A percentile compares a stretch with the other conserved stretches of the same genome.
Evolutionary conservation across 176 grass and related monocot genomes (phyloP).

Genomic region (Cenchrus fungigraminus): DNA sequence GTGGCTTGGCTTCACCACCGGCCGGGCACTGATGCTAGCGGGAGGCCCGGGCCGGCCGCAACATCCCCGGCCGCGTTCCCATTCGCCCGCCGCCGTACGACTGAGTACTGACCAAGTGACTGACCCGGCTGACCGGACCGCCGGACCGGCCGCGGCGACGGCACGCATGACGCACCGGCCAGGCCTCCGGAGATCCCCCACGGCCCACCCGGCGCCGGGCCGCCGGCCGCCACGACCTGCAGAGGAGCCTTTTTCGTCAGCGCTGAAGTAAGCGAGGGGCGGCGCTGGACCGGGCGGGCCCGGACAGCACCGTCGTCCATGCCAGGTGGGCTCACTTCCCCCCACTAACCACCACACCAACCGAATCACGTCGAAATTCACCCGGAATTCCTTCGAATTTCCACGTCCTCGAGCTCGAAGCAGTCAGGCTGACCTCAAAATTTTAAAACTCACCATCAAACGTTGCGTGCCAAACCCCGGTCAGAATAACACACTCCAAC

Average conservation of each 20-base stretch:
- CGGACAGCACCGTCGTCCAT: background rate
- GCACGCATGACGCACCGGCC: background rate
- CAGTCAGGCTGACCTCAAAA: too few relatives aligned
- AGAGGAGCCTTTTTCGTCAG: background rate
- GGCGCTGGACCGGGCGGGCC: background rate
- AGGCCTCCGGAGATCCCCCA: too few relatives aligned
- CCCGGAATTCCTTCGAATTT: background rate
- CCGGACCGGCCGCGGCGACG: background rate
- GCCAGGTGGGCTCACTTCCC: background rate
- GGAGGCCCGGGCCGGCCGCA: background rate
- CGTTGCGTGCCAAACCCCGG: too few relatives aligned
- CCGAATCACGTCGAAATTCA: background rate
- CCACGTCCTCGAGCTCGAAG: too few relatives aligned
- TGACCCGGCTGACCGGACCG: background rate
- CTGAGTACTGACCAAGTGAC: too few relatives aligned
- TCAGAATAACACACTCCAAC: too few relatives aligned
- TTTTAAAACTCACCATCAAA: too few relatives aligned
- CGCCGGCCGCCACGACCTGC: background rate
- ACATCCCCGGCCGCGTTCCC: conserved; percentile 29
- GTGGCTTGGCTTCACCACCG: conserved; percentile 18
- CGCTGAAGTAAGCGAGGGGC: background rate
- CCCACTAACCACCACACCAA: background rate
- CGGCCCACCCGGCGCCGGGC: too few relatives aligned
- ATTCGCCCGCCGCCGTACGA: background rate
- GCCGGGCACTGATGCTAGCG: background rate